phyloP scores from a whole-genome alignment of 352 stramenopile species.

The Phytophthora chlamydospora region DNA sequence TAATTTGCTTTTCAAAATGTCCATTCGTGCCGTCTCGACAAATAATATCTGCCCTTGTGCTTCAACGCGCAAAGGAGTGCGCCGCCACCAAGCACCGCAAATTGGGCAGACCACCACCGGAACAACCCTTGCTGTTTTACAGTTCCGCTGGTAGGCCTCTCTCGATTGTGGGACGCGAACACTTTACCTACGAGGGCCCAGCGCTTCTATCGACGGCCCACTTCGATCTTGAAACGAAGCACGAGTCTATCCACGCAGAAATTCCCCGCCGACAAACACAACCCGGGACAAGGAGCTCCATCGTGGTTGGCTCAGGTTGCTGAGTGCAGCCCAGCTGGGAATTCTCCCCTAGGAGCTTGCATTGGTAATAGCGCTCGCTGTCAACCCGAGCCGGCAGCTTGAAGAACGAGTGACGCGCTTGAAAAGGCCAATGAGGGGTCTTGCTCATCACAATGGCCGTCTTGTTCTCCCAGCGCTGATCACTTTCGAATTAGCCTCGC shows the following conservation, averaged over 20 bases:
- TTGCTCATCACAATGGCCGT: slow-evolving; percentile 12
- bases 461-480: background rate
- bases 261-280: background rate
- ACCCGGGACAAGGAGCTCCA: slow-evolving; percentile 6
- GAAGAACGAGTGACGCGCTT: slow-evolving; percentile 25
- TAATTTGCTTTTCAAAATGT: background rate
- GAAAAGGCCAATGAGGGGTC: slow-evolving; percentile 19
- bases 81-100: no score
- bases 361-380: slow-evolving; percentile 14
- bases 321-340: background rate
- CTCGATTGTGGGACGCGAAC: no score
- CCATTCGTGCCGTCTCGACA: no score
- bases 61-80: no score
- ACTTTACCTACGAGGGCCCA: no score
- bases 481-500: slow-evolving; percentile 19
- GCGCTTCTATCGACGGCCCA: no score
- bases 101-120: no score
- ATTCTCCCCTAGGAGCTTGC: slow-evolving; percentile 8
- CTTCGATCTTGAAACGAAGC: background rate
- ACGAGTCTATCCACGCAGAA: slow-evolving; percentile 13
- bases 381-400: slow-evolving; percentile 17
- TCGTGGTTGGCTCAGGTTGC: background rate
- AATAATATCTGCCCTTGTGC: no score
- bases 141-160: no score
- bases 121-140: no score